These are phyloP conservation scores for Arabidopsis arenosa DNA, from an alignment of 345 rosid genomes.

Conservation along the genomic window DNA sequence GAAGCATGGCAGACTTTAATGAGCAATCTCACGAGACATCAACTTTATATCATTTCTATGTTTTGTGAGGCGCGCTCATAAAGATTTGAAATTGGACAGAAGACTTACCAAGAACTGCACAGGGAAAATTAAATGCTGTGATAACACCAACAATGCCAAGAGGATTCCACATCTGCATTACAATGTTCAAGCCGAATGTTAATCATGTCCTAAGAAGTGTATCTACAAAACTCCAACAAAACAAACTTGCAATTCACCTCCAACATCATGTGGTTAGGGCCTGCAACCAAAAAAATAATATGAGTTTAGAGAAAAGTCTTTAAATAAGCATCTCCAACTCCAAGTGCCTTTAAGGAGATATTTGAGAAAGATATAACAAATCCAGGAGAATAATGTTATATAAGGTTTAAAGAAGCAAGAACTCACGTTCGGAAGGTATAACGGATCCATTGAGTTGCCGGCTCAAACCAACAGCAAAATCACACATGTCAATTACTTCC, in stretches of 20 bases:
- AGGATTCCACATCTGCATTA: conserved; percentile 93
- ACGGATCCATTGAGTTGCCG: conserved; percentile 93
- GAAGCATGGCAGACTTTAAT: not conserved
- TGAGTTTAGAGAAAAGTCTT: conserved; percentile 26
- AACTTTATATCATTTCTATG: conserved; percentile 4
- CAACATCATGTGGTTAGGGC: conserved; percentile 94
- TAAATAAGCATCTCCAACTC: not conserved
- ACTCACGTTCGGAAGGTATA: conserved; percentile 97
- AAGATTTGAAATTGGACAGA: conserved; percentile 18
- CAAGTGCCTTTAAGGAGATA: conserved; percentile 17
- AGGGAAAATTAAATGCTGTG: conserved; percentile 96
- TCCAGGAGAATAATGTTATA: not conserved
- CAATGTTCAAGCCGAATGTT: conserved; percentile 30
- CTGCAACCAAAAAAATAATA: conserved; percentile 55
- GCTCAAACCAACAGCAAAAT: conserved; percentile 93
- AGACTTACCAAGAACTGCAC: conserved; percentile 94
- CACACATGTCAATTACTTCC: conserved; percentile 99
- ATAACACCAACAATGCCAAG: conserved; percentile 96
- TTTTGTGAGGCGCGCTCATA: not conserved
- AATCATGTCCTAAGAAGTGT: conserved; percentile 12
- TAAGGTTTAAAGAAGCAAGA: conserved; percentile 17
- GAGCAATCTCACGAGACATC: conserved; percentile 24
- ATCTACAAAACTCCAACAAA: conserved; percentile 18
- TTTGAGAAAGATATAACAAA: not conserved
- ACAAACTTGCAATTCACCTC: conserved; percentile 62